Evolutionary conservation across 345 rosid genomes (phyloP), one percentile per base, ranked within the genome.

Genomic region (Syzygium oleosum): DNA sequence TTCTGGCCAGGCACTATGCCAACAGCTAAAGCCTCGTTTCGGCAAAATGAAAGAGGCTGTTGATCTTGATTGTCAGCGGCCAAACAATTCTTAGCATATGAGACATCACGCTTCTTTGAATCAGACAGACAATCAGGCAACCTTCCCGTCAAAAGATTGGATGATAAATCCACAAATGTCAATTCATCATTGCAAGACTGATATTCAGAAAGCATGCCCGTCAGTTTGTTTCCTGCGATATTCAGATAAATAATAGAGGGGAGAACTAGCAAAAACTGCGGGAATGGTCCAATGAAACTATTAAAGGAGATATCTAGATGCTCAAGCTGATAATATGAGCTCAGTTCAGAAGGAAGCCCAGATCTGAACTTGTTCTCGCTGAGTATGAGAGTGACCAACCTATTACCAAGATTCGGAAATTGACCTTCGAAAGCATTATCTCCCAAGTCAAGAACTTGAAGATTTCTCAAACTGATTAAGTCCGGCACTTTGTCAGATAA

Each of bases 21-120:
- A 52, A 96, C 99, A 59, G 99, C 99, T 61, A 98, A 92, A 87
- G 99, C 99, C 91, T 96, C 96, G 85, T 95, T 98, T 49, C 89
- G 93, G 91, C 99, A 96, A 34, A 94, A 92, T 77, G 95, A 90
- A 85, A 94, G 85, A 15, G 96, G 97, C 88, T 94, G 93, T 41
- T 98, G 99, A 87, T 89, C 88, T 91, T 89, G 91, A 87, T 90
- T 91, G 52, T 84, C 85, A 31, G 90, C 87, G 80, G 89, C 92
- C 25, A 98, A 91, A 89, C 99, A 98, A 91, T 98, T 98, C 49
- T 93, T 89, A 55, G 93, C 91, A 88, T 92, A 96, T 85, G 87
- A 51, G 87, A 92, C 91, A 85, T 73, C 92, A 89, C 90, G 92
- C 88, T 92, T 92, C 87, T 88, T 91, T 21, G 94, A 89, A 63